Evolutionary conservation across 495 filamentous ascomycete species (phyloP).

Genomic region (Annulohypoxylon nitens): DNA sequence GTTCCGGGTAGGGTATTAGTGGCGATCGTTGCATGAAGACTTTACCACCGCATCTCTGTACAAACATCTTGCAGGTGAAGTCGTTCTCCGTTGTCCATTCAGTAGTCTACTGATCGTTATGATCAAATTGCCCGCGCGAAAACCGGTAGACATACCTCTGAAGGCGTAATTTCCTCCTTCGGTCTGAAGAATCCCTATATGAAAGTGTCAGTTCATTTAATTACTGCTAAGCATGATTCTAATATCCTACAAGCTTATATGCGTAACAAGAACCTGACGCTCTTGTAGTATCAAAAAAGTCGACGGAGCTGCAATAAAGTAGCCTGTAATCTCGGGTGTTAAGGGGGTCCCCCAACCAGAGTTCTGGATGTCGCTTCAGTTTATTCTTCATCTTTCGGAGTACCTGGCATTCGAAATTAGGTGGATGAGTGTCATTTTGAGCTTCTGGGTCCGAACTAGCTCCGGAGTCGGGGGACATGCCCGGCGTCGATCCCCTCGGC

Average conservation of each 20-base stretch:
- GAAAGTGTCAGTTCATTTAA: not conserved
- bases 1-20: not conserved
- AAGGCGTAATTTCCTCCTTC: not conserved
- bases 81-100: not conserved
- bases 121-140: not conserved
- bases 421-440: not conserved
- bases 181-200: not conserved
- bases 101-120: not conserved
- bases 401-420: not conserved
- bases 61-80: not conserved
- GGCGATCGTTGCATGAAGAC: not conserved
- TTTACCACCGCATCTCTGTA: not conserved
- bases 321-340: not conserved
- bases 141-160: not conserved
- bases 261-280: not conserved
- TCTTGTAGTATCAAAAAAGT: not conserved
- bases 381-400: not conserved
- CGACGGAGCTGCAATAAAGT: not conserved
- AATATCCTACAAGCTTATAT: conserved; percentile 7
- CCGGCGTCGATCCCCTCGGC: not conserved
- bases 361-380: not conserved
- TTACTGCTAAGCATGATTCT: too few species aligned
- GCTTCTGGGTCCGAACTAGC: not conserved
- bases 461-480: not conserved
- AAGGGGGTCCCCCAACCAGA: not conserved